phyloP scores from a whole-genome alignment of 495 filamentous ascomycete species.

The Letharia columbiana region DNA sequence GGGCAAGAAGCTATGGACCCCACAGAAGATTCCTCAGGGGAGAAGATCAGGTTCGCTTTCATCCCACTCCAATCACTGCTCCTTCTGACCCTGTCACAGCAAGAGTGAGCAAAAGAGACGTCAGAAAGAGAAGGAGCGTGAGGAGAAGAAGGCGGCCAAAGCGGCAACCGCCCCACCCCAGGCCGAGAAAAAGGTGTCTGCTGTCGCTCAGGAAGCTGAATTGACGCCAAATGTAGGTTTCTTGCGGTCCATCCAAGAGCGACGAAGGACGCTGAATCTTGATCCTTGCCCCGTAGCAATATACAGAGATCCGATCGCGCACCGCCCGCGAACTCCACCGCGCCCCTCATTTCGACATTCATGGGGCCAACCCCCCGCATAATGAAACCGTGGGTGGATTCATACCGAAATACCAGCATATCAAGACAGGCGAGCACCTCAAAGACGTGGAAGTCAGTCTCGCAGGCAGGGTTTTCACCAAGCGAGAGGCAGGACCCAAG shows the following conservation, averaged over 20 bases:
- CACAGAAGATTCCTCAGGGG: constrained; percentile 76
- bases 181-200: constrained; percentile 55
- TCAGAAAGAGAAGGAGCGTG: constrained; percentile 80
- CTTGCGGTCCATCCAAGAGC: background rate
- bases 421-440: constrained; percentile 78
- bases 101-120: constrained; percentile 93
- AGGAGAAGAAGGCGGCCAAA: constrained; percentile 80
- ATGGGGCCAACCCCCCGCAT: constrained; percentile 74
- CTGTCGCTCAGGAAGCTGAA: constrained; percentile 62
- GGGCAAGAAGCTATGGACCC: constrained; percentile 2
- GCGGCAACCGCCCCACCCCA: constrained; percentile 64
- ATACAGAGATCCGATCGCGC: constrained; percentile 90
- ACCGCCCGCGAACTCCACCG: constrained; percentile 76
- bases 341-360: constrained; percentile 83
- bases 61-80: background rate
- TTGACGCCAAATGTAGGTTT: constrained; percentile 73
- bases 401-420: constrained; percentile 58
- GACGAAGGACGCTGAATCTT: constrained; percentile 1
- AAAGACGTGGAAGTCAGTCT: constrained; percentile 63
- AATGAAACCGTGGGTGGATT: constrained; percentile 71
- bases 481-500: constrained; percentile 72
- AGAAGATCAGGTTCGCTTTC: constrained; percentile 43
- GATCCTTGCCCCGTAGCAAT: constrained; percentile 53
- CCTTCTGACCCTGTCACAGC: constrained; percentile 37
- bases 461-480: constrained; percentile 81